Evolutionary conservation across 257 asterid species (phyloP), one percentile per base, ranked within the genome.

Genomic region (Scutellaria baicalensis): DNA sequence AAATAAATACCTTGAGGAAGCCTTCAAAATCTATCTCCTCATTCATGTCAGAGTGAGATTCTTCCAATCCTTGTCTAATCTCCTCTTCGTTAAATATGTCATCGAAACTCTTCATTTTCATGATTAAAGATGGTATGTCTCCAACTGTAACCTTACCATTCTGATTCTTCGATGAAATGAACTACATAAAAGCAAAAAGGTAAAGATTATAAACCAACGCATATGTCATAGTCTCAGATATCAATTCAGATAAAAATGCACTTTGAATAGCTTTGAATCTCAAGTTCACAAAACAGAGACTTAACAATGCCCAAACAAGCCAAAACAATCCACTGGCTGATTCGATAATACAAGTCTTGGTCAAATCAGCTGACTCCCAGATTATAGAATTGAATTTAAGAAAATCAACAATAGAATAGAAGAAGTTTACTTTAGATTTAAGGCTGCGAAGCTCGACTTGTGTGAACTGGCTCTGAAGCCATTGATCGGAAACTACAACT

Each of bases 391-490:
- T 35, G 48, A 54, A 49, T 23, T 0, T 36, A 18, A 3, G n/a
- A 11, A 48, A 45, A 44, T 31, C n/a, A 64, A 9, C 61, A 40
- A 31, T 59, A 35, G n/a, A 23, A 64, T 14, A 13, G 36, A 42
- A 20, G 72, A 36, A 23, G 48, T 18, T 55, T 88, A 92, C 98
- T 72, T 86, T 92, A 79, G 95, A 82, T 84, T 89, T 86, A 69
- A 89, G 96, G 79, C 85, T 73, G 36, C 93, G 96, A 66, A 89
- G 96, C 82, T 89, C 97, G 50, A 88, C 96, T 80, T 92, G 98
- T 9, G 98, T 89, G 81, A 92, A 92, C 84, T 92, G 95, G 73
- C 95, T 89, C 67, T 92, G 96, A 76, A 92, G 96, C 96, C 92
- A 91, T 80, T 92, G 96, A 86, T 89, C 98, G 75, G 98, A 86